Evolutionary conservation across 73 alveolate genomes (phyloP).

Genomic region (Paramecium biaurelia): DNA sequence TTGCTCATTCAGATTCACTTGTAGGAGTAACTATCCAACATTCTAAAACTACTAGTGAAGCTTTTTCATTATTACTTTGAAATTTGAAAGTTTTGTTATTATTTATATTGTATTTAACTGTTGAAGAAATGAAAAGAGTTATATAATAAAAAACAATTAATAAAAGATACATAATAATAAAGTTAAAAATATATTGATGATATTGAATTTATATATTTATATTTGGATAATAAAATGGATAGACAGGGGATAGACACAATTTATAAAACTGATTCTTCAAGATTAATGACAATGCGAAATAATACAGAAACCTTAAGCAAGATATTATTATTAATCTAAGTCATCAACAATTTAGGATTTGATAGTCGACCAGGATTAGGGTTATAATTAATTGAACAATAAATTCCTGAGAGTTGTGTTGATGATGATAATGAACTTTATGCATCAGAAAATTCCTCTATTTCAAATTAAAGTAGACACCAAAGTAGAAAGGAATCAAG

Average conservation of each 20-base stretch:
- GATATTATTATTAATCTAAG: background rate
- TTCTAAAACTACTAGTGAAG: slow-evolving; percentile 31
- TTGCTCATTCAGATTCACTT: slow-evolving; percentile 7
- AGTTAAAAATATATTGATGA: background rate
- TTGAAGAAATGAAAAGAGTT: background rate
- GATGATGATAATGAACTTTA: background rate
- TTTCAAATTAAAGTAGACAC: background rate
- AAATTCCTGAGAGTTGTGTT: slow-evolving; percentile 1
- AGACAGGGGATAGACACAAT: background rate
- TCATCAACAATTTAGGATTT: background rate
- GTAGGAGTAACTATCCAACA: slow-evolving; percentile 25
- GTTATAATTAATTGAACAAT: background rate
- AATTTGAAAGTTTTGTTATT: background rate
- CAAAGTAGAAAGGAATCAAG: background rate
- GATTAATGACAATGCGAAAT: slow-evolving; percentile 13
- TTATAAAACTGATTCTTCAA: background rate
- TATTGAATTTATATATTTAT: background rate
- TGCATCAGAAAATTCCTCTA: background rate
- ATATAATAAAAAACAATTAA: background rate
- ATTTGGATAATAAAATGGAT: background rate
- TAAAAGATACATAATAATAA: background rate
- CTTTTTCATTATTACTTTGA: slow-evolving; percentile 29
- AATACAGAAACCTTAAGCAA: slow-evolving; percentile 6
- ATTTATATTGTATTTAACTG: background rate
- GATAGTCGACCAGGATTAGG: background rate